Percentiles rank a stretch among this genome's conserved stretches.
Evolutionary conservation across 345 rosid species (phyloP).

Genomic region (Populus ilicifolia): DNA sequence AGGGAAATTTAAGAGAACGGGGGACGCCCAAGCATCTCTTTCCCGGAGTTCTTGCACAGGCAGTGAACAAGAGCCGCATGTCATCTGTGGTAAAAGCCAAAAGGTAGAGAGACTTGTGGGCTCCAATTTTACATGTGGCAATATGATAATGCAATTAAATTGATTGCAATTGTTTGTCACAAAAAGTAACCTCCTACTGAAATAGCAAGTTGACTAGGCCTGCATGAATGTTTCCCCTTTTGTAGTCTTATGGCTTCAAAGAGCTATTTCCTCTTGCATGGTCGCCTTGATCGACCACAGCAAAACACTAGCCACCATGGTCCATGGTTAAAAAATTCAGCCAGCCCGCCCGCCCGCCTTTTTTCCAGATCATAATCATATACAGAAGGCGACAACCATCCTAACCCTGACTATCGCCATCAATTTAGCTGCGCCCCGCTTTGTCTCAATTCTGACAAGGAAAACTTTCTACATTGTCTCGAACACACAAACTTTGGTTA

Average conservation of each 20-base stretch:
- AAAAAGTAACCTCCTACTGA: conserved; percentile 6
- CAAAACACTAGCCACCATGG: neutral
- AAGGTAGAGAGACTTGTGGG: conserved; percentile 8
- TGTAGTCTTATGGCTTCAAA: conserved; percentile 5
- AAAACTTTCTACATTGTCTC: neutral
- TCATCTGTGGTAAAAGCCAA: neutral
- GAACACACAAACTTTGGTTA: neutral
- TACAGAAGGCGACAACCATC: neutral
- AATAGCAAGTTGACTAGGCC: conserved; percentile 24
- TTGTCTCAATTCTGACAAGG: neutral
- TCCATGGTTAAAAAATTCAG: neutral
- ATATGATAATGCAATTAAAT: neutral
- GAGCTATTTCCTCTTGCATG: neutral
- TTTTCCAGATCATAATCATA: too few species aligned
- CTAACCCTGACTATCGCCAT: neutral
- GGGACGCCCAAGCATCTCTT: conserved; percentile 19
- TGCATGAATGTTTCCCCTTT: conserved; percentile 1
- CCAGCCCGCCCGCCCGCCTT: neutral
- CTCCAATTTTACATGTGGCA: conserved; percentile 22
- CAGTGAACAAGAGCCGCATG: conserved; percentile 18
- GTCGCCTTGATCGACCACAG: neutral
- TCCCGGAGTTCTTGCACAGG: conserved; percentile 34
- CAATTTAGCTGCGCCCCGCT: neutral
- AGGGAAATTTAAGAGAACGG: conserved; percentile 22
- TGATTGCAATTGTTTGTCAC: neutral